Evolutionary conservation across 495 filamentous ascomycete genomes (phyloP).

Genomic region (Gamarada debralockiae): DNA sequence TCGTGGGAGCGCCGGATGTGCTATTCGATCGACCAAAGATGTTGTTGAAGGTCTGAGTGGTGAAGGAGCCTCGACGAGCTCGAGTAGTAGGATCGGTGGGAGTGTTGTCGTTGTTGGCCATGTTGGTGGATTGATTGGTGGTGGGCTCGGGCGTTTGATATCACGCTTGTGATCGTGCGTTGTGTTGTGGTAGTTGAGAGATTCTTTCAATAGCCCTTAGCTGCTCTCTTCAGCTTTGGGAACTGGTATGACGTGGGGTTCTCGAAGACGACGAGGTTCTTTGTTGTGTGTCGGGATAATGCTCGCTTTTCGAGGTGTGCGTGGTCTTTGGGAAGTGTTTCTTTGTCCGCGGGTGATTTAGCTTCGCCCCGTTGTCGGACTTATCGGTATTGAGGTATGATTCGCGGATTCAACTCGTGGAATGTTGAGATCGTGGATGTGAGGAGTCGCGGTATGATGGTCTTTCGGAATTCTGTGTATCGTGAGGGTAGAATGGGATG

Average conservation of each 20-base stretch:
- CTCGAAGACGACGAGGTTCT: neutral
- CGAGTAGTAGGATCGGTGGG: conserved; percentile 21
- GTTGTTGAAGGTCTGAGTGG: conserved; percentile 48
- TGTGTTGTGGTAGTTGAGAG: conserved; percentile 9
- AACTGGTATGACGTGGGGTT: neutral
- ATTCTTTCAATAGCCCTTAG: conserved; percentile 13
- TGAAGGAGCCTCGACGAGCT: conserved; percentile 50
- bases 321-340: too few species aligned
- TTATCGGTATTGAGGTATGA: too few species aligned
- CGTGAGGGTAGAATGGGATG: too few species aligned
- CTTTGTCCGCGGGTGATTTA: too few species aligned
- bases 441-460: too few species aligned
- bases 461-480: too few species aligned
- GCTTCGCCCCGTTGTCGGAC: too few species aligned
- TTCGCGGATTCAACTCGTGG: too few species aligned
- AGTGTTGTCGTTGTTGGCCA: conserved; percentile 36
- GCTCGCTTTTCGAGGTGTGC: neutral
- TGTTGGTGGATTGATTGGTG: conserved; percentile 23
- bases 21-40: conserved; percentile 50
- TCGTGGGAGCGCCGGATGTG: conserved; percentile 29
- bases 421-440: too few species aligned
- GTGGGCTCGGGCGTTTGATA: neutral
- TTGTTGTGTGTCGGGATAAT: neutral
- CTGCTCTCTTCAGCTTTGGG: conserved; percentile 25
- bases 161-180: neutral